Evolutionary conservation across 2,329 filamentous ascomycete genomes (phyloP).

Genomic region (Penicillium sp.): DNA sequence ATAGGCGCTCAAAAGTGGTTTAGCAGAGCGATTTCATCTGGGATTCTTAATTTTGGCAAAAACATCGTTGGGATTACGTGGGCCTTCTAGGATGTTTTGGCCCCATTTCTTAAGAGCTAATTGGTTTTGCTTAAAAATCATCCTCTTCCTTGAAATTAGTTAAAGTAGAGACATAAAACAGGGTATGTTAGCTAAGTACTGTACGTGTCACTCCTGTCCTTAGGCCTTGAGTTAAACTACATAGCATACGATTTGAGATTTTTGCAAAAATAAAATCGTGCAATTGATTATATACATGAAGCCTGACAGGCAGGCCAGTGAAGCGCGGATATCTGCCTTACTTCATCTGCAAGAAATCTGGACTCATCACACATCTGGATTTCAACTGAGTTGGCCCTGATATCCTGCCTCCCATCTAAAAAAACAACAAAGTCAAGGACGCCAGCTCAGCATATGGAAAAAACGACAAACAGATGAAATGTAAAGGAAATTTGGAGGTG

Average conservation of each 20-base stretch:
- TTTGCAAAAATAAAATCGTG: neutral
- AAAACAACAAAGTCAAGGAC: neutral
- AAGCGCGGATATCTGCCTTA: neutral
- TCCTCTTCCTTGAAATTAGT: no score
- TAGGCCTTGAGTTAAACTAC: no score
- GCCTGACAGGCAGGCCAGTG: neutral
- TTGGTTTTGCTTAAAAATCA: neutral
- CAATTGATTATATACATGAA: conserved; percentile 1
- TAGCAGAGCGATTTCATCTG: neutral
- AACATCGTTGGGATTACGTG: neutral
- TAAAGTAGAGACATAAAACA: no score
- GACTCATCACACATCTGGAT: neutral
- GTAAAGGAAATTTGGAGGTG: neutral
- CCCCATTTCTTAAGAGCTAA: neutral
- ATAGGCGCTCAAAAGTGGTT: neutral
- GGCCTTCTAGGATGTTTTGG: neutral
- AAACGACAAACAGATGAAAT: neutral
- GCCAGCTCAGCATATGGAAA: conserved; percentile 3
- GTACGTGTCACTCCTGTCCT: no score
- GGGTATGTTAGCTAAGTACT: no score
- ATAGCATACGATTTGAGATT: neutral
- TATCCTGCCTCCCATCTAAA: neutral
- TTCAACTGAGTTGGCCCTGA: neutral
- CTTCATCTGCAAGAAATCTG: neutral
- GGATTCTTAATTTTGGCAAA: neutral